Evolutionary conservation across 768 basidiomycete genomes (phyloP).

Genomic region (Podaxis pistillaris): DNA sequence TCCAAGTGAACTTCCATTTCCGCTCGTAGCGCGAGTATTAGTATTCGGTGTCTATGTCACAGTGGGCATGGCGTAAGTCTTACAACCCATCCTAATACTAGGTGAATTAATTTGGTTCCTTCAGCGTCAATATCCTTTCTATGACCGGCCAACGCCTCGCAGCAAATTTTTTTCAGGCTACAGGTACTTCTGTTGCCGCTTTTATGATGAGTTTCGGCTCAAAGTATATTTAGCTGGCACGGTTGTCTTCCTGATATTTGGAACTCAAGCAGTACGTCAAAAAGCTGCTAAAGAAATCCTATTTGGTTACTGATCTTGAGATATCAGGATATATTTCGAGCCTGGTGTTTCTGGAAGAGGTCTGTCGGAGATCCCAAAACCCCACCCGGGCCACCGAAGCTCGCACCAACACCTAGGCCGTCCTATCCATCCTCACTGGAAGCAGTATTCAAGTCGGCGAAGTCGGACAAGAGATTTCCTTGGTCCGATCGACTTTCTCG

Average conservation of each 20-base stretch:
- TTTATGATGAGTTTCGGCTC: neutral
- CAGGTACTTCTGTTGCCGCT: constrained; percentile 21
- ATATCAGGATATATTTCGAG: constrained; percentile 30
- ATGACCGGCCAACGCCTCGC: constrained; percentile 22
- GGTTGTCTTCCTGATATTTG: constrained; percentile 35
- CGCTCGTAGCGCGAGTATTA: constrained; percentile 30
- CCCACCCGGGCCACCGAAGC: neutral
- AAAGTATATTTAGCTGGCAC: constrained; percentile 27
- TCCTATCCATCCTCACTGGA: neutral
- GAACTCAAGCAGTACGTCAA: constrained; percentile 31
- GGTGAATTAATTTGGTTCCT: neutral
- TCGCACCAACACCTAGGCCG: neutral
- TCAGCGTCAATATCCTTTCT: constrained; percentile 29
- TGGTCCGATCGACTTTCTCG: neutral
- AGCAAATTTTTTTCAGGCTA: constrained; percentile 34
- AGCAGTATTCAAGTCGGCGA: constrained; percentile 3
- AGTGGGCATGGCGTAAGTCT: constrained; percentile 31
- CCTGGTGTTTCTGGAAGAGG: constrained; percentile 32
- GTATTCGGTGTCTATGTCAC: constrained; percentile 32
- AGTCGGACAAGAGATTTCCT: neutral
- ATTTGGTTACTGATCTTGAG: neutral
- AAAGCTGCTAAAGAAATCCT: neutral
- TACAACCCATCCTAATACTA: neutral
- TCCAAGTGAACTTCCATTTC: constrained; percentile 23
- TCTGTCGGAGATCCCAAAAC: neutral